A percentile compares a stretch with the other conserved stretches of the same genome.
phyloP scores from a whole-genome alignment of 2,329 filamentous ascomycete genomes.

The Rasamsonia emersonii region DNA sequence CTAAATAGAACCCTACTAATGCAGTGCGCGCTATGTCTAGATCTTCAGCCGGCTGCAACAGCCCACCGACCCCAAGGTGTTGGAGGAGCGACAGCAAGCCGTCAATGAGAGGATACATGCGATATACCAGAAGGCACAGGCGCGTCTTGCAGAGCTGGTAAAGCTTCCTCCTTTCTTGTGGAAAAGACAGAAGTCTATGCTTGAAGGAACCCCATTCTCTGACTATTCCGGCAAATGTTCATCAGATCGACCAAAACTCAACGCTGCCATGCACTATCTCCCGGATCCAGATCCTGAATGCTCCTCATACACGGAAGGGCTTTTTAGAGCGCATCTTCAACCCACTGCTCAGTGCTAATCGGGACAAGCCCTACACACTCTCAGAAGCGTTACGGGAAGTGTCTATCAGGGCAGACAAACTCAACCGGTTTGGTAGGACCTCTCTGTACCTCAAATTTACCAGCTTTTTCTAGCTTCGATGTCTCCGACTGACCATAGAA shows the following conservation, averaged over 20 bases:
- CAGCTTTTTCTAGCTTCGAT: not conserved
- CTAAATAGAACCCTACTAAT: slow-evolving; percentile 1
- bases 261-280: slow-evolving; percentile 82
- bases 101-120: slow-evolving; percentile 50
- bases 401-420: slow-evolving; percentile 60
- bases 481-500: slow-evolving; percentile 23
- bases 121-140: slow-evolving; percentile 55
- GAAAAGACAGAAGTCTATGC: not conserved
- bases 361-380: slow-evolving; percentile 63
- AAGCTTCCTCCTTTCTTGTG: slow-evolving; percentile 12
- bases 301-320: slow-evolving; percentile 67
- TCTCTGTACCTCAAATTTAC: not conserved
- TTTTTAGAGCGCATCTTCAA: slow-evolving; percentile 78
- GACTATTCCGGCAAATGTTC: slow-evolving; percentile 9
- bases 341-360: slow-evolving; percentile 63
- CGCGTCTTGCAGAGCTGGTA: slow-evolving; percentile 58
- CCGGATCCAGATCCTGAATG: slow-evolving; percentile 74
- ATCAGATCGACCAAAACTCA: slow-evolving; percentile 68
- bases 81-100: slow-evolving; percentile 52
- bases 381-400: slow-evolving; percentile 69
- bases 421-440: slow-evolving; percentile 66
- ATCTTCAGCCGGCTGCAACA: slow-evolving; percentile 33
- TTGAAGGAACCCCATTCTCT: slow-evolving; percentile 3
- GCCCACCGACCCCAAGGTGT: slow-evolving; percentile 49
- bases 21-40: slow-evolving; percentile 13